Percentiles rank a stretch among this genome's conserved stretches.
phyloP scores from a whole-genome alignment of 352 stramenopile genomes.

The Phytophthora megakarya region DNA sequence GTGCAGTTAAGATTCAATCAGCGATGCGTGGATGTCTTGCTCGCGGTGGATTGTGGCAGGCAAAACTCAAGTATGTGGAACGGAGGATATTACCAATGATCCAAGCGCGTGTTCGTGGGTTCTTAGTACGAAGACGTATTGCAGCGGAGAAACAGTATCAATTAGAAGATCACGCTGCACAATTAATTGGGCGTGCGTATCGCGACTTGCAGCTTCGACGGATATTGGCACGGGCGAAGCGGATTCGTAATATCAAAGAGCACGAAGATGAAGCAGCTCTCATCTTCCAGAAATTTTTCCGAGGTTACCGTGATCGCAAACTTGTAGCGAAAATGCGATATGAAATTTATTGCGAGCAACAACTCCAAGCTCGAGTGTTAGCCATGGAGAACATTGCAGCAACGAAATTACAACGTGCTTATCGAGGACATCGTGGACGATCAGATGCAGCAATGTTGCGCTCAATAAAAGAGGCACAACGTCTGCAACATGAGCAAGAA shows the following conservation, averaged over 20 bases:
- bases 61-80: constrained; percentile 74
- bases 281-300: constrained; percentile 79
- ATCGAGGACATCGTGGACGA: constrained; percentile 64
- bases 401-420: constrained; percentile 75
- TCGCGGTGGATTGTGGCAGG: constrained; percentile 71
- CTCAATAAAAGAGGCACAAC: constrained; percentile 51
- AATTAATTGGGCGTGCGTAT: constrained; percentile 53
- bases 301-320: constrained; percentile 61
- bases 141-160: constrained; percentile 31
- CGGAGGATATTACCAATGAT: constrained; percentile 68
- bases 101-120: constrained; percentile 83
- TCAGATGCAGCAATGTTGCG: constrained; percentile 52
- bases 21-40: constrained; percentile 81
- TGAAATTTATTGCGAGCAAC: constrained; percentile 43
- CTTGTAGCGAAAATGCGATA: constrained; percentile 51
- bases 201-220: constrained; percentile 58
- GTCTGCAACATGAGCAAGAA: constrained; percentile 51
- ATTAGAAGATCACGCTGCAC: constrained; percentile 41
- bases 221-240: constrained; percentile 51
- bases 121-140: constrained; percentile 62
- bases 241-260: constrained; percentile 55
- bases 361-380: constrained; percentile 57
- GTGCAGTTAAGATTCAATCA: constrained; percentile 79
- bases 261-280: constrained; percentile 65
- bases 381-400: constrained; percentile 66